These are phyloP conservation scores for Aspergillus candidus DNA, from an alignment of 2,329 filamentous ascomycete species.

Conservation along the genomic window DNA sequence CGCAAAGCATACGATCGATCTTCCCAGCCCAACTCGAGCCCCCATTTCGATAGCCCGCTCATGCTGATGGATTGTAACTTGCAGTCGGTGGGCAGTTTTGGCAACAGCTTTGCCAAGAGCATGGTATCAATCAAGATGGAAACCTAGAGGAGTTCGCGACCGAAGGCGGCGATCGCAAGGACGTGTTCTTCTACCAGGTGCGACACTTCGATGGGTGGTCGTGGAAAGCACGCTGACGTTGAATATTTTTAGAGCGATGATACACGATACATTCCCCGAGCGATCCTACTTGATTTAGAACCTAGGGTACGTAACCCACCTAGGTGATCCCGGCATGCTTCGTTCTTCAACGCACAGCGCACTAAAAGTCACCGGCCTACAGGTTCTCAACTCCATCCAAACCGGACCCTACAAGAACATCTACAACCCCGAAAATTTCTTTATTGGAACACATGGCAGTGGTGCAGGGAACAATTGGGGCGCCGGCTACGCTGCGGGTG, in stretches of 20 bases:
- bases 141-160: constrained; percentile 97
- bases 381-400: constrained; percentile 88
- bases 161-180: constrained; percentile 94
- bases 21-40: constrained; percentile 27
- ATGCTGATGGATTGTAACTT: constrained; percentile 25
- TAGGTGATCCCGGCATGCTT: not conserved
- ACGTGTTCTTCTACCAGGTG: constrained; percentile 94
- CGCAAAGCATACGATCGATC: not conserved
- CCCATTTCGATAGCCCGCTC: constrained; percentile 8
- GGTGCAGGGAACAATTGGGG: constrained; percentile 99
- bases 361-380: constrained; percentile 1
- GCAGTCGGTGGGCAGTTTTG: constrained; percentile 95
- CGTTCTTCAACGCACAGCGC: constrained; percentile 3
- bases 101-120: constrained; percentile 97
- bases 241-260: constrained; percentile 70
- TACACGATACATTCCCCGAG: constrained; percentile 93
- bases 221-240: constrained; percentile 2
- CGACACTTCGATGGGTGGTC: not conserved
- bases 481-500: constrained; percentile 87
- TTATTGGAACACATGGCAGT: constrained; percentile 85
- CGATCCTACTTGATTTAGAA: constrained; percentile 91
- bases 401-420: constrained; percentile 94
- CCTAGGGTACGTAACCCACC: constrained; percentile 59
- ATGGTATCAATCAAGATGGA: constrained; percentile 94
- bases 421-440: constrained; percentile 99